These are phyloP conservation scores for Starmerella apicola DNA, from an alignment of 805 yeast genomes.

Conservation along the genomic window DNA sequence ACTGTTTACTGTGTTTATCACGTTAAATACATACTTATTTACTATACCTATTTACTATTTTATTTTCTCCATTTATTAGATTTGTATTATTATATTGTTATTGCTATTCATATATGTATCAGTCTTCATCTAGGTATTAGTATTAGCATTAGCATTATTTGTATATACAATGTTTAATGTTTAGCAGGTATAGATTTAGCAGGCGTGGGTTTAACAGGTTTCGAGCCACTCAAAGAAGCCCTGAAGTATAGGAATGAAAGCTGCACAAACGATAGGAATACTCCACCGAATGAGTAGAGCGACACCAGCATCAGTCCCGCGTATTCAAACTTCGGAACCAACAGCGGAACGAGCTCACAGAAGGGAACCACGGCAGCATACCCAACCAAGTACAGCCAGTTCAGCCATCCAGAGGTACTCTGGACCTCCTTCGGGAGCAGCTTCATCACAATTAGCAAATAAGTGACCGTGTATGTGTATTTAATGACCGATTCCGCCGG, in stretches of 20 bases:
- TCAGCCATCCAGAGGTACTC: slow-evolving; percentile 55
- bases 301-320: slow-evolving; percentile 70
- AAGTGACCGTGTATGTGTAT: slow-evolving; percentile 60
- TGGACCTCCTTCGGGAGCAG: slow-evolving; percentile 36
- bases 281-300: slow-evolving; percentile 76
- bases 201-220: too few relatives aligned
- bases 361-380: slow-evolving; percentile 51
- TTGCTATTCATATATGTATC: too few relatives aligned
- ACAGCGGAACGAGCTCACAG: slow-evolving; percentile 42
- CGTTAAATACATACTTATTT: too few relatives aligned
- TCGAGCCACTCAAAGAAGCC: neutral
- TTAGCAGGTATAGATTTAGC: neutral
- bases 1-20: too few relatives aligned
- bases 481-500: slow-evolving; percentile 72
- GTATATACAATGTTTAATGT: too few relatives aligned
- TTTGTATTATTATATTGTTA: too few relatives aligned
- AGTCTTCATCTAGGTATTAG: too few relatives aligned
- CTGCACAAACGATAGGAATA: slow-evolving; percentile 58
- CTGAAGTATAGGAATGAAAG: neutral
- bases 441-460: slow-evolving; percentile 70
- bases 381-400: slow-evolving; percentile 53
- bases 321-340: slow-evolving; percentile 52
- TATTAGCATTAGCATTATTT: too few relatives aligned
- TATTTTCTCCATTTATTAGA: too few relatives aligned
- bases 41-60: too few relatives aligned